Percentiles rank a stretch among this genome's conserved stretches.
phyloP scores from a whole-genome alignment of 805 yeast genomes.

The Cephaloascus albidus region DNA sequence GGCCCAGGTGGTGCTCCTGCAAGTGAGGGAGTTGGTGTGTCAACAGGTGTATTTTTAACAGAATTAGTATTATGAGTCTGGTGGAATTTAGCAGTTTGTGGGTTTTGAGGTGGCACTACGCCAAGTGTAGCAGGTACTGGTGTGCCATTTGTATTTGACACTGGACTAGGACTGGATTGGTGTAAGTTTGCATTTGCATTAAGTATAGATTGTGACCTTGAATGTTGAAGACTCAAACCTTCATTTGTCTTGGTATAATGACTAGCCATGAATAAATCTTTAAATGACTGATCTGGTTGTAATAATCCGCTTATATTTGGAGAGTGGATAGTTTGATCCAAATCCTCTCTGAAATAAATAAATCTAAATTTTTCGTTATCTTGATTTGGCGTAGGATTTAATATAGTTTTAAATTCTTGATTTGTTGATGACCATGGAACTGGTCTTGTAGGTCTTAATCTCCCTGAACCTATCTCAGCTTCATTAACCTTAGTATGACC shows the following conservation, averaged over 20 bases:
- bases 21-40: not conserved
- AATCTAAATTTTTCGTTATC: conserved; percentile 54
- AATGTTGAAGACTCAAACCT: not conserved
- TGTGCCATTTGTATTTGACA: too few relatives aligned
- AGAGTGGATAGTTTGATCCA: conserved; percentile 84
- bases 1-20: not conserved
- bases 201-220: not conserved
- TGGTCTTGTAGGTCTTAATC: conserved; percentile 66
- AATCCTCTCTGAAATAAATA: conserved; percentile 86
- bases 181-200: not conserved
- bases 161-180: not conserved
- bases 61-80: not conserved
- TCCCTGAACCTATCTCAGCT: conserved; percentile 29
- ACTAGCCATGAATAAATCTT: conserved; percentile 49
- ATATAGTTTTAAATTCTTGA: conserved; percentile 19
- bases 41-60: not conserved
- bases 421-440: conserved; percentile 59
- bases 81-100: not conserved
- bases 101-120: not conserved
- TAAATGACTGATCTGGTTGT: conserved; percentile 51
- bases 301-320: conserved; percentile 78
- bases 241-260: conserved; percentile 15
- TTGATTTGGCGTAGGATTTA: conserved; percentile 4
- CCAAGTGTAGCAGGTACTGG: not conserved
- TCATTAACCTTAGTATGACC: conserved; percentile 21